Conservation (phyloP, 805 yeast species). For the Yarrowia osloensis region DNA sequence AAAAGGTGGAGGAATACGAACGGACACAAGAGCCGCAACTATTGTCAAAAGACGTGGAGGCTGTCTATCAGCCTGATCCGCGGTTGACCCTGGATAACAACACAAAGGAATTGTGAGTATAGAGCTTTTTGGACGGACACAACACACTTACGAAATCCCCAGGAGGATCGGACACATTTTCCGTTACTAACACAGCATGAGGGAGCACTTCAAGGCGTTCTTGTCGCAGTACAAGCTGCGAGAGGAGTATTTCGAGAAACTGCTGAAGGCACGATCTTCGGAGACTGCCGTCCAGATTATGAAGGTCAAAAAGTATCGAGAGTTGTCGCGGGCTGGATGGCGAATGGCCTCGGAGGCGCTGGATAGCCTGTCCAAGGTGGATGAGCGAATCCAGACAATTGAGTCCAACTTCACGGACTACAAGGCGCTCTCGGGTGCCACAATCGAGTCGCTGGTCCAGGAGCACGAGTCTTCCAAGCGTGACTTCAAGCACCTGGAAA, state of each 20-base stretch:
- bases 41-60: neutral
- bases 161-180: neutral
- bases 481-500: neutral
- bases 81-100: neutral
- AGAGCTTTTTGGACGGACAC: neutral
- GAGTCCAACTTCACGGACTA: neutral
- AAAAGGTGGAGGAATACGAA: neutral
- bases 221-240: constrained; percentile 5
- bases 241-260: constrained; percentile 2
- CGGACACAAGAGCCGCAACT: neutral
- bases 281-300: constrained; percentile 25
- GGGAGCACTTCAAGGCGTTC: constrained; percentile 18
- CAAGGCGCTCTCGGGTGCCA: neutral
- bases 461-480: neutral
- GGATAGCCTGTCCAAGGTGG: constrained; percentile 9
- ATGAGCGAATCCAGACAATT: neutral
- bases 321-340: constrained; percentile 22
- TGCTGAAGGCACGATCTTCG: constrained; percentile 10
- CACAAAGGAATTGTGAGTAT: constrained; percentile 23
- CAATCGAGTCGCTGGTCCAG: constrained; percentile 14
- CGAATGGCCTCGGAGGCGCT: constrained; percentile 24
- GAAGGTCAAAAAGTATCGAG: constrained; percentile 26
- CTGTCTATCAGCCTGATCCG: neutral
- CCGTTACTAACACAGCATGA: constrained; percentile 24
- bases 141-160: no score